These are phyloP conservation scores for Taphrina deformans DNA, from an alignment of 1,139 yeast species.

Conservation along the genomic window DNA sequence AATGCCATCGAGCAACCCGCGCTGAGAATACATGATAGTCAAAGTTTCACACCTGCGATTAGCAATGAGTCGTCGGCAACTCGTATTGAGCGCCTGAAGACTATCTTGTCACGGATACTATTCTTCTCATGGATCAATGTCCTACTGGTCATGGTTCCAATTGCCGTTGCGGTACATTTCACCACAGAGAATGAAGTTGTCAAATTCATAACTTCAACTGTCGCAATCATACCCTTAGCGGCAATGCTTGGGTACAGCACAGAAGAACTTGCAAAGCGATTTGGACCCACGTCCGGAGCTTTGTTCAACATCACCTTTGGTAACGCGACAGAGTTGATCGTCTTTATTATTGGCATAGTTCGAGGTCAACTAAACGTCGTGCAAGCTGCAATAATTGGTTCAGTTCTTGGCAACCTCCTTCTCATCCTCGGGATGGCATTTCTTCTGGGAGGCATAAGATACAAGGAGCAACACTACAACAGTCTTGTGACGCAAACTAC, in stretches of 20 bases:
- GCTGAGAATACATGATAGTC: background rate
- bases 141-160: slow-evolving; percentile 76
- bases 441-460: slow-evolving; percentile 84
- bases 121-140: slow-evolving; percentile 74
- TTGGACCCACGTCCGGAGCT: slow-evolving; percentile 88
- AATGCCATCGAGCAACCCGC: background rate
- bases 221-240: slow-evolving; percentile 91
- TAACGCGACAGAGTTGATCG: slow-evolving; percentile 89
- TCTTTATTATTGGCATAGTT: slow-evolving; percentile 80
- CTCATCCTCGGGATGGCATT: slow-evolving; percentile 95
- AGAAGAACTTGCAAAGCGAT: slow-evolving; percentile 82
- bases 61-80: background rate
- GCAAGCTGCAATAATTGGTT: slow-evolving; percentile 93
- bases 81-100: background rate
- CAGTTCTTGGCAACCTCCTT: slow-evolving; percentile 79
- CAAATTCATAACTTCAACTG: slow-evolving; percentile 72
- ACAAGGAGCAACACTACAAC: slow-evolving; percentile 83
- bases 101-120: slow-evolving; percentile 45
- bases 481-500: slow-evolving; percentile 97
- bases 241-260: slow-evolving; percentile 71
- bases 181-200: slow-evolving; percentile 59
- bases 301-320: slow-evolving; percentile 94
- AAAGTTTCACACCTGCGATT: background rate
- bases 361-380: slow-evolving; percentile 90
- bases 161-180: slow-evolving; percentile 75